Evolutionary conservation across 495 filamentous ascomycete genomes (phyloP).

Genomic region (Hyaloscypha finlandica): DNA sequence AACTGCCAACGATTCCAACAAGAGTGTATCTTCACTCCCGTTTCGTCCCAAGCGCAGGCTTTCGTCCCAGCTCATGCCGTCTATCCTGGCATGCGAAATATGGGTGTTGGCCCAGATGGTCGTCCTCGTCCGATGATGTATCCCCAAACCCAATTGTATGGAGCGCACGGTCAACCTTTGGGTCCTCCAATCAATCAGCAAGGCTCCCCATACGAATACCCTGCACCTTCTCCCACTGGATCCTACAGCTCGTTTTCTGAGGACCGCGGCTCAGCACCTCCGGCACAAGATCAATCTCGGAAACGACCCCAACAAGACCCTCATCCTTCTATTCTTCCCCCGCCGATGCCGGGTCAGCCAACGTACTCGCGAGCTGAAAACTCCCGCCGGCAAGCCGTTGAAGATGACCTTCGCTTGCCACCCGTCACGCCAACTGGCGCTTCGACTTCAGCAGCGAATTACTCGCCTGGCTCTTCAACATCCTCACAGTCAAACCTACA

Average conservation of each 20-base stretch:
- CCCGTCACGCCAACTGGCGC: slow-evolving; percentile 32
- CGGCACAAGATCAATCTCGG: slow-evolving; percentile 34
- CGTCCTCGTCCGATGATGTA: slow-evolving; percentile 41
- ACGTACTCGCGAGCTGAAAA: slow-evolving; percentile 32
- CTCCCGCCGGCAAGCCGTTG: slow-evolving; percentile 24
- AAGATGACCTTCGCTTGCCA: slow-evolving; percentile 34
- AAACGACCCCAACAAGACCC: slow-evolving; percentile 38
- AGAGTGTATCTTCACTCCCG: slow-evolving; percentile 84
- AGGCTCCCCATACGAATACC: slow-evolving; percentile 50
- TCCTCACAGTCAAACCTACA: slow-evolving; percentile 32
- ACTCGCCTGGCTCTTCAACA: slow-evolving; percentile 35
- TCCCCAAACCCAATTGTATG: slow-evolving; percentile 58
- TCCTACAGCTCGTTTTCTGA: slow-evolving; percentile 37
- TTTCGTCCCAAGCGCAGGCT: slow-evolving; percentile 79
- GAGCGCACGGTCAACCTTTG: slow-evolving; percentile 75
- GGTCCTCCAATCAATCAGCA: slow-evolving; percentile 48
- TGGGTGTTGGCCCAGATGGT: slow-evolving; percentile 45
- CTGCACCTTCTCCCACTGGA: slow-evolving; percentile 40
- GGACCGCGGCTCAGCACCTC: slow-evolving; percentile 34
- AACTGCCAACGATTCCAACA: slow-evolving; percentile 82
- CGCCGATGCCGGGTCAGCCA: slow-evolving; percentile 41
- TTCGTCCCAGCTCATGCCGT: slow-evolving; percentile 80
- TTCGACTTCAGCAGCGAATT: slow-evolving; percentile 26
- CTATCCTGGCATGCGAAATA: slow-evolving; percentile 61
- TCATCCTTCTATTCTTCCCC: slow-evolving; percentile 43